Evolutionary conservation across 305 asterid genomes (phyloP).

Genomic region (Fraxinus sp.): DNA sequence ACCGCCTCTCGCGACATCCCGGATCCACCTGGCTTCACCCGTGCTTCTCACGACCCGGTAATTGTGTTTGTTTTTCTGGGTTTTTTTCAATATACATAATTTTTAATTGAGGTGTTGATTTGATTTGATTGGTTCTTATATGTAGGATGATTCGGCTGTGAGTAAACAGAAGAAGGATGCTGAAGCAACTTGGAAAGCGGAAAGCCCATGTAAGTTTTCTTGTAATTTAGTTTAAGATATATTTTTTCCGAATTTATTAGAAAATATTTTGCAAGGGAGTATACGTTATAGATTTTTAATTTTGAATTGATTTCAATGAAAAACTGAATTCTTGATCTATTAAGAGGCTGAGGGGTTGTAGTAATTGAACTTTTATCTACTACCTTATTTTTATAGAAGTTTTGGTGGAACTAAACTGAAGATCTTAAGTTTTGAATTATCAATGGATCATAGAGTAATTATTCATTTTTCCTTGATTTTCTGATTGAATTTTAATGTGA

Average conservation of each 20-base stretch:
- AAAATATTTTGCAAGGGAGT: neutral
- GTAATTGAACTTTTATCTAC: neutral
- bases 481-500: neutral
- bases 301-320: neutral
- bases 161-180: constrained; percentile 90
- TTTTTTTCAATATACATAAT: neutral
- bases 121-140: constrained; percentile 7
- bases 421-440: neutral
- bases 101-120: neutral
- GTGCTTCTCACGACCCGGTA: constrained; percentile 82
- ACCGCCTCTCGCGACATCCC: constrained; percentile 62
- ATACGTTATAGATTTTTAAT: neutral
- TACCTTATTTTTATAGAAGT: neutral
- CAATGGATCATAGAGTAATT: neutral
- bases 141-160: constrained; percentile 82
- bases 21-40: constrained; percentile 81
- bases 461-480: neutral
- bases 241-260: neutral
- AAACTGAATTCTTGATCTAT: neutral
- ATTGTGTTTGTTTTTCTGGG: neutral
- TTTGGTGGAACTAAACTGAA: neutral
- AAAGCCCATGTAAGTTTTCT: constrained; percentile 59
- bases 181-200: constrained; percentile 96
- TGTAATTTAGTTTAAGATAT: neutral
- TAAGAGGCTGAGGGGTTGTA: neutral